Percentiles rank a stretch among this genome's conserved stretches.
phyloP scores from a whole-genome alignment of 2,329 filamentous ascomycete genomes.

The Monilinia laxa region DNA sequence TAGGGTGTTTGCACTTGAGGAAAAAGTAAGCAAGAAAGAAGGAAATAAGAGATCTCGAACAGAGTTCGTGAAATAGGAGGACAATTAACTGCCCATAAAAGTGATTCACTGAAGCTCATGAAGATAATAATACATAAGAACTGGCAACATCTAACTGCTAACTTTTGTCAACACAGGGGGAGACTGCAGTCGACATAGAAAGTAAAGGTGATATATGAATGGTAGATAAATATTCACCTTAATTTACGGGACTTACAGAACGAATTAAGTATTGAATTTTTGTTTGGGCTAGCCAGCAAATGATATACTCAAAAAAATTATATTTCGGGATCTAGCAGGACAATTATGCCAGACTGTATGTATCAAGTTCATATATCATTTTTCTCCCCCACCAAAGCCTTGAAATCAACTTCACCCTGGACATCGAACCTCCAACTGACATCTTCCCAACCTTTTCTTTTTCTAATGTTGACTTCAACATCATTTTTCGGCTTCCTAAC shows the following conservation, averaged over 20 bases:
- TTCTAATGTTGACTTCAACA: slow-evolving; percentile 29
- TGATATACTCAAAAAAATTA: neutral
- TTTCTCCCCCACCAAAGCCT: slow-evolving; percentile 24
- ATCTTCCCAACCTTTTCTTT: slow-evolving; percentile 32
- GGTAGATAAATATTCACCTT: neutral
- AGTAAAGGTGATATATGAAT: neutral
- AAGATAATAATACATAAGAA: no score
- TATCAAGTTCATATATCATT: neutral
- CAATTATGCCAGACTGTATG: neutral
- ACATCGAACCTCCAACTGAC: slow-evolving; percentile 34
- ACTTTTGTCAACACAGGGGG: neutral
- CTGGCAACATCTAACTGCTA: neutral
- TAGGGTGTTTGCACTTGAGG: no score
- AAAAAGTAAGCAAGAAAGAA: neutral
- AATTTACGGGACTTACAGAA: no score
- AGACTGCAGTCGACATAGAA: neutral
- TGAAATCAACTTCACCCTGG: slow-evolving; percentile 24
- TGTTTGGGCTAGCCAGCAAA: neutral
- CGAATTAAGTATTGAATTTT: neutral
- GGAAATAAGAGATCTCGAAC: neutral
- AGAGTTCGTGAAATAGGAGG: neutral
- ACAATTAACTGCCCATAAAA: neutral
- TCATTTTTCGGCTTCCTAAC: slow-evolving; percentile 35
- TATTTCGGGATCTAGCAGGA: neutral
- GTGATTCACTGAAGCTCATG: neutral